Evolutionary conservation across 2,329 filamentous ascomycete species (phyloP), one percentile per base, ranked within the genome.

Genomic region (Lasiodiplodia citricola): DNA sequence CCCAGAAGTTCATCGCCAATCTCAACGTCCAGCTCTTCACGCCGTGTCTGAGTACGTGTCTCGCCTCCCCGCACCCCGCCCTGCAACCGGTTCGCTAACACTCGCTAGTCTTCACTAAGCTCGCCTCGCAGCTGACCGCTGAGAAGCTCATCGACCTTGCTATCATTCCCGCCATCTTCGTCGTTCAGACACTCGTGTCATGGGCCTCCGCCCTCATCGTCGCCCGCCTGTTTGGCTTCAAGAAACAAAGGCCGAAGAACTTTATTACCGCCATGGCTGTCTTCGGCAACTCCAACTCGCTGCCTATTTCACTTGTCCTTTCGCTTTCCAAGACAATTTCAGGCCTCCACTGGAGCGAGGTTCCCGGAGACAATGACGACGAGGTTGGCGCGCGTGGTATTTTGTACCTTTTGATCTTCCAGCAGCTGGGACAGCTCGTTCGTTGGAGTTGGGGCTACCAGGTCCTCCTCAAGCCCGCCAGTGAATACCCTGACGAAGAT

Each of bases 401-500:
- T 70, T 84, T 99, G 0, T 99, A 99, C 77, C 87, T 99, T 13
- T 86, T 99, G 70, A 96, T 99, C 73, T 99, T 99, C 82, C 96
- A 99, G 82, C 96, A 99, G 79, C 88, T 99, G 3, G 96, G 96
- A 25, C 96, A 99, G 80, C 84, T 98, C 31, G 90, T 99, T 23
- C 89, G 96, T 69, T 99, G 96, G 96, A 97, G 93, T 71, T 99
- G 96, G 96, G 96, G 96, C 13, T 98, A 97, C 80, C 94, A 97
- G 75, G 90, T 98, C 47, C 85, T 99, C 21, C 85, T 99, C n/a
- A 94, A 94, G 21, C 93, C 95, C 21, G 91, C 93, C 72, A 89
- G 91, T 60, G 87, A 87, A 71, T 93, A 92, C 75, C 83, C 86
- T 14, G 88, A 92, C 66, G 90, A 92, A 69, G 84, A 87, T 50